phyloP scores from a whole-genome alignment of 2,329 filamentous ascomycete species.

The Colletotrichum sp. region DNA sequence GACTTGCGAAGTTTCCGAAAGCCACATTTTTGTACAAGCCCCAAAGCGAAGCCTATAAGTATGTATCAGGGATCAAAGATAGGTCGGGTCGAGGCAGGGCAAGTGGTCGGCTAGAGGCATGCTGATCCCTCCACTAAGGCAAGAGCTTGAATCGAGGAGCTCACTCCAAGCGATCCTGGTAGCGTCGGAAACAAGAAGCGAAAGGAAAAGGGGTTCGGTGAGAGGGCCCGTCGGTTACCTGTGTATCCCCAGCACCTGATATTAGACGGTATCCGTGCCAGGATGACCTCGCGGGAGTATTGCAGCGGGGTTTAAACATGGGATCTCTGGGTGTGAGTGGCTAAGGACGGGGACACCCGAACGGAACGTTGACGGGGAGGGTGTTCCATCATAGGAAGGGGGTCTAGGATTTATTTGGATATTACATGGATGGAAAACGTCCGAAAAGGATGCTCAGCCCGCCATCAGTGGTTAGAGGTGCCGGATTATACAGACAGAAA shows the following conservation, averaged over 20 bases:
- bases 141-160: background rate
- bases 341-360: background rate
- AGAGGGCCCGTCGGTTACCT: background rate
- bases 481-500: background rate
- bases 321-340: background rate
- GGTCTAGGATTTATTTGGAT: background rate
- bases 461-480: background rate
- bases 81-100: background rate
- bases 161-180: background rate
- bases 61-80: background rate
- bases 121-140: conserved; percentile 4
- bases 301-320: background rate
- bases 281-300: background rate
- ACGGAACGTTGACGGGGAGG: background rate
- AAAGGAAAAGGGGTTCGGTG: background rate
- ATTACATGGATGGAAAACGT: background rate
- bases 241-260: background rate
- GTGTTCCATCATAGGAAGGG: background rate
- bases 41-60: conserved; percentile 5
- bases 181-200: background rate
- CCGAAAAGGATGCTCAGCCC: background rate
- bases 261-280: background rate
- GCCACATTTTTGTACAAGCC: conserved; percentile 8
- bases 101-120: background rate
- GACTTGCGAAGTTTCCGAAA: conserved; percentile 4